Percentiles rank a stretch among this genome's conserved stretches.
phyloP scores from a whole-genome alignment of 495 filamentous ascomycete genomes.

The Annulohypoxylon stygium region DNA sequence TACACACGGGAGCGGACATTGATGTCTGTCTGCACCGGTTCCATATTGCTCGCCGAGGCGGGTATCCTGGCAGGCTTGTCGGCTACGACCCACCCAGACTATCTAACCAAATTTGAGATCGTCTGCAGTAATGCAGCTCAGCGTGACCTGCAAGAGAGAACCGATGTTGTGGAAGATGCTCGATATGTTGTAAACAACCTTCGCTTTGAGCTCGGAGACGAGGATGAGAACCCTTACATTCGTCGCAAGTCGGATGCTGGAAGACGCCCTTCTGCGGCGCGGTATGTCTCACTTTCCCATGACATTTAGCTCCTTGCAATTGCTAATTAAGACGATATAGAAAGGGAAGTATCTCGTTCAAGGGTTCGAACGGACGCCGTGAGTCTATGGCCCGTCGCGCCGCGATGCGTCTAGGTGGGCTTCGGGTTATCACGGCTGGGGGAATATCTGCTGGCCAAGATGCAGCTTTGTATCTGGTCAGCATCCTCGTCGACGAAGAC shows the following conservation, averaged over 20 bases:
- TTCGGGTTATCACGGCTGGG: constrained; percentile 81
- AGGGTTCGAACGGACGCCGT: constrained; percentile 70
- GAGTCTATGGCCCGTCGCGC: constrained; percentile 77
- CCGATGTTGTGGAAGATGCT: constrained; percentile 79
- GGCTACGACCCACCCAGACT: constrained; percentile 77
- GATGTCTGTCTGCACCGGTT: constrained; percentile 81
- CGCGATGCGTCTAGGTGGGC: constrained; percentile 73
- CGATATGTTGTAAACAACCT: constrained; percentile 86
- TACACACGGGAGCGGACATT: constrained; percentile 78
- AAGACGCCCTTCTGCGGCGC: constrained; percentile 70
- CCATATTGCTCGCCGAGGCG: constrained; percentile 76
- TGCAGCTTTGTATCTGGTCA: constrained; percentile 81
- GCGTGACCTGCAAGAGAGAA: constrained; percentile 68
- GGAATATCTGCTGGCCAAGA: constrained; percentile 83
- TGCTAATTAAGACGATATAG: constrained; percentile 50
- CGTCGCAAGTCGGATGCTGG: constrained; percentile 73
- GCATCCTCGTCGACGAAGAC: constrained; percentile 75
- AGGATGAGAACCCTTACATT: constrained; percentile 81
- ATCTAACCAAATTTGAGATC: constrained; percentile 73
- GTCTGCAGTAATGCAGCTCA: constrained; percentile 75
- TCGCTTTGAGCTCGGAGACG: constrained; percentile 78
- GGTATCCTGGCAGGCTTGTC: constrained; percentile 78
- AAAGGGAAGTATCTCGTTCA: constrained; percentile 80
- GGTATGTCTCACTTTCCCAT: constrained; percentile 55
- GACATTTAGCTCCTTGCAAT: background rate